Evolutionary conservation across 148 eudicot genomes (phyloP).

Genomic region (Amaranthus cruentus): DNA sequence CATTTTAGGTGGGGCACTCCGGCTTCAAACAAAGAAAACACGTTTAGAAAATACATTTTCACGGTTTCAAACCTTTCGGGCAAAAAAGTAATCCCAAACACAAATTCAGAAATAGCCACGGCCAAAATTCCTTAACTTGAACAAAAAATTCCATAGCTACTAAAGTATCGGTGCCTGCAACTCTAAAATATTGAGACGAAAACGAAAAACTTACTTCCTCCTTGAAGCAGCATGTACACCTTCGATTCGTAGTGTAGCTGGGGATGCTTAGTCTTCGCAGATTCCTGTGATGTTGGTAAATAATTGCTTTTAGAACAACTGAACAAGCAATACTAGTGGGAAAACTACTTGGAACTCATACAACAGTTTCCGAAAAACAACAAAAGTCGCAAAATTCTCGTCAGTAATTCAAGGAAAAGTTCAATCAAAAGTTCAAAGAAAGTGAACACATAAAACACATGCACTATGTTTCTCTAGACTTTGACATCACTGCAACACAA

Average conservation of each 20-base stretch:
- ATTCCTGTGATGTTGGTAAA: constrained; percentile 44
- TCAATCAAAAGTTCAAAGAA: background rate
- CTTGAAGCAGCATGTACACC: constrained; percentile 86
- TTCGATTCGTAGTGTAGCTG: constrained; percentile 96
- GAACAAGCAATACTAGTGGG: background rate
- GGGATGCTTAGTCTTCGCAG: constrained; percentile 93
- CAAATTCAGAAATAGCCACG: background rate
- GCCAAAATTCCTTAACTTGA: background rate
- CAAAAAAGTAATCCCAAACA: background rate
- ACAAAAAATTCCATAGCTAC: background rate
- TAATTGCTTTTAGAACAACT: background rate
- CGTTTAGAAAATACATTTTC: background rate
- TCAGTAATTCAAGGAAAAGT: background rate
- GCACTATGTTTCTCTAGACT: background rate
- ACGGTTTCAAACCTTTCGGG: background rate
- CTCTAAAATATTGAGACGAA: background rate
- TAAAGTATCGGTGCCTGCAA: background rate
- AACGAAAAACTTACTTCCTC: constrained; percentile 69
- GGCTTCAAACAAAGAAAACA: constrained; percentile 36
- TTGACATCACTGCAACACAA: background rate
- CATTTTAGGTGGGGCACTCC: constrained; percentile 75
- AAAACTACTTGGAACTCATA: background rate
- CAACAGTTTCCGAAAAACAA: background rate
- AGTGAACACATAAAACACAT: background rate
- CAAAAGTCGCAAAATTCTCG: background rate